phyloP scores from a whole-genome alignment of 2,329 filamentous ascomycete species.

The Talaromyces sp. region DNA sequence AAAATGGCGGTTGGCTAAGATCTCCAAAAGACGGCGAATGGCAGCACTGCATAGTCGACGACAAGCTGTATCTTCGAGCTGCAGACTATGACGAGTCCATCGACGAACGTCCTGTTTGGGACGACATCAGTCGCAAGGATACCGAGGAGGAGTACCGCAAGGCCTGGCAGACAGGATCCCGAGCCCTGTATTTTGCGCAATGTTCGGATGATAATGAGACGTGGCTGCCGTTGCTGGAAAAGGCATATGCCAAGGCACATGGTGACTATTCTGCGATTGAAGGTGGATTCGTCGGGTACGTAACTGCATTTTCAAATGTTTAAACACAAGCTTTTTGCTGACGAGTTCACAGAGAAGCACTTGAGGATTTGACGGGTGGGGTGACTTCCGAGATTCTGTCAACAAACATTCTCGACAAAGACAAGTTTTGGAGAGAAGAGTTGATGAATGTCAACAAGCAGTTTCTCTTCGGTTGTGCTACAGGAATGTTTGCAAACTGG shows the following conservation, averaged over 20 bases:
- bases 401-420: constrained; percentile 55
- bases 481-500: constrained; percentile 44
- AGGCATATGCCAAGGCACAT: constrained; percentile 80
- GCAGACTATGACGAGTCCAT: constrained; percentile 77
- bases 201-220: constrained; percentile 74
- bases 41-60: constrained; percentile 87
- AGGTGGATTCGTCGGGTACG: constrained; percentile 64
- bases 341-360: constrained; percentile 42
- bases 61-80: constrained; percentile 80
- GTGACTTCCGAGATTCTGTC: constrained; percentile 45
- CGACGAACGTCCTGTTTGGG: constrained; percentile 67
- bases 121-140: constrained; percentile 70
- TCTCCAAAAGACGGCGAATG: constrained; percentile 67
- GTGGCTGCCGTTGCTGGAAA: constrained; percentile 75
- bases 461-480: constrained; percentile 54
- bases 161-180: constrained; percentile 69
- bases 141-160: constrained; percentile 67
- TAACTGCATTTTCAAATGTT: not conserved
- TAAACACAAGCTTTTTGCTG: not conserved
- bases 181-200: constrained; percentile 73
- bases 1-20: not conserved
- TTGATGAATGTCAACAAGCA: constrained; percentile 75
- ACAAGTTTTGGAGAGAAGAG: constrained; percentile 79
- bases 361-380: constrained; percentile 56
- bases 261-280: constrained; percentile 73